Conservation (phyloP, 129 eudicot species). For the Saussurea involucrata region DNA sequence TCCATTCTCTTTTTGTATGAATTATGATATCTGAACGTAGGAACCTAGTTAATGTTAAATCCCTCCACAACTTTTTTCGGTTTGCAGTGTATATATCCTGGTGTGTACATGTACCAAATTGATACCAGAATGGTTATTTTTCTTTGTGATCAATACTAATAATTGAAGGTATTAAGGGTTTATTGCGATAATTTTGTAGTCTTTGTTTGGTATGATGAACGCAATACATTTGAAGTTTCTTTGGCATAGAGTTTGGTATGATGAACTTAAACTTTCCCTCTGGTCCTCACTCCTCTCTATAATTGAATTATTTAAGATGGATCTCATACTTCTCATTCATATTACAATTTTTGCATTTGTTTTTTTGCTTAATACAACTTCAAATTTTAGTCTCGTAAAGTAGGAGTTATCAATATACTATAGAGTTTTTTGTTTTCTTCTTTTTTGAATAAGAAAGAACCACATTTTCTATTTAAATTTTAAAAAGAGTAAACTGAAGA, state of each 20-base stretch:
- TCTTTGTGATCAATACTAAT: not conserved
- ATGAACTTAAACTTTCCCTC: not conserved
- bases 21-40: not conserved
- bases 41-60: not conserved
- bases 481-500: too few relatives aligned
- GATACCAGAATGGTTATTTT: not conserved
- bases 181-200: not conserved
- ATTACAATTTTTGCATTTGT: not conserved
- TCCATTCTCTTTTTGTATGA: not conserved
- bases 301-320: not conserved
- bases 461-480: too few relatives aligned
- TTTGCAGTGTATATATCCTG: not conserved
- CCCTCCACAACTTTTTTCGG: not conserved
- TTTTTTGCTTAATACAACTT: not conserved
- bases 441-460: not conserved
- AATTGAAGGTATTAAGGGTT: not conserved
- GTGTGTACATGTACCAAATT: not conserved
- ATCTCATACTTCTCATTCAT: not conserved
- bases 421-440: not conserved
- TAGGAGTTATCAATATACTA: not conserved
- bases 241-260: not conserved
- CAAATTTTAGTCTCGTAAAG: not conserved
- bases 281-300: not conserved
- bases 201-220: not conserved
- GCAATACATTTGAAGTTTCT: not conserved